Base-by-base conservation (phyloP, 2,329 filamentous ascomycete species). In the Arthrinium puccinioides region DNA sequence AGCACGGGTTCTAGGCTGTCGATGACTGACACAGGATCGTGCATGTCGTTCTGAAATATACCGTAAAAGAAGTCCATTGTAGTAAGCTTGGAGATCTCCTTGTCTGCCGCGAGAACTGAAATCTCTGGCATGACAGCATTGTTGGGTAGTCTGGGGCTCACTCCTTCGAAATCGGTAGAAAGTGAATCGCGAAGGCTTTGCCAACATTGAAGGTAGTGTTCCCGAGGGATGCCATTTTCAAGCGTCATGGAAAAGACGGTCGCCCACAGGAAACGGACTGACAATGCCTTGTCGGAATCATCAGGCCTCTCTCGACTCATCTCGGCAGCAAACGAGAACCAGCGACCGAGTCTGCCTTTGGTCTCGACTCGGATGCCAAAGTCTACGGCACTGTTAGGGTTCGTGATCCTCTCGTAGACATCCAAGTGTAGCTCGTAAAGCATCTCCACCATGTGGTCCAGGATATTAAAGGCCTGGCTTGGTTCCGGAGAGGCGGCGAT, bases 21-120 rank as follows among this genome's bases (percentile, higher is more conserved):
- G 41, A 98, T 96, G 15, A 96, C 78, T 5, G 82, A 74, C 10
- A 90, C 75, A 0, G 90, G 86, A 48, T 96, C 82, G 32, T 82
- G 79, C 41, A 82, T 76, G 40, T 92, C 84, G 25, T 88, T 81
- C 42, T 86, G 84, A 55, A 97, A 97, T 1, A 98, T 76, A 25
- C 82, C 86, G 35, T 88, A 72, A 60, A 98, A 97, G 58, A 97
- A 97, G 54, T 96, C 90, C 76, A 94, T 92, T 1, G 90, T 97
- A 11, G 87, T 95, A 23, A 97, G 72, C 51, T 89, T 88, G 10
- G 87, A 90, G 19, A 96, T 83, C 55, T 98, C 90, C 38, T 87
- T 81, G 44, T 97, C 89, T 7, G 92, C 82, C 1, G 87, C 86
- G n/a, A 75, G 72, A 3, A 79, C 64, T 0, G 90, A 96, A 34